phyloP scores from a whole-genome alignment of 148 eudicot species.

The Simmondsia chinensis region DNA sequence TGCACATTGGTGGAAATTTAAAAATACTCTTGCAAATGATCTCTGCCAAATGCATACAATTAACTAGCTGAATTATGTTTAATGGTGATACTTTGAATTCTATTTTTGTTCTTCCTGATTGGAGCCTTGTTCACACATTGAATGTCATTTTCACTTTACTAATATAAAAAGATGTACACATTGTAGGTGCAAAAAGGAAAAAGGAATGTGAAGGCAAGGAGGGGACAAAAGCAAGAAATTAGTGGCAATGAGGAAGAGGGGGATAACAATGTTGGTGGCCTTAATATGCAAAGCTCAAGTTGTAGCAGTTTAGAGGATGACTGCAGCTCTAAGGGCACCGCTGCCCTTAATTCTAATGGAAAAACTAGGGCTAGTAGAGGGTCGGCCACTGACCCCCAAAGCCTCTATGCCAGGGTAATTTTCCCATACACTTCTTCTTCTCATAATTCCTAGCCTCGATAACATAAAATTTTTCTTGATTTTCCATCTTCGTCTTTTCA shows the following conservation, averaged over 20 bases:
- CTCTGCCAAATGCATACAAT: too few species aligned
- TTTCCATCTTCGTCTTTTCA: not conserved
- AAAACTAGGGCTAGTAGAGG: conserved; percentile 59
- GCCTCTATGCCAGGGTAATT: conserved; percentile 92
- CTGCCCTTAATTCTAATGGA: conserved; percentile 23
- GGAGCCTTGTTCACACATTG: too few species aligned
- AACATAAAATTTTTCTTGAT: too few species aligned
- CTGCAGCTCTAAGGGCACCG: conserved; percentile 28
- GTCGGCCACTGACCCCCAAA: conserved; percentile 88
- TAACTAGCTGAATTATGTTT: too few species aligned
- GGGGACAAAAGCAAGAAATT: conserved; percentile 25
- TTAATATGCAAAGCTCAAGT: conserved; percentile 16
- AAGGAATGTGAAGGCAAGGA: conserved; percentile 41
- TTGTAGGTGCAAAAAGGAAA: conserved; percentile 36
- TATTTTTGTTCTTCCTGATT: too few species aligned
- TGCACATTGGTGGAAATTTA: too few species aligned
- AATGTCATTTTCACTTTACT: too few species aligned
- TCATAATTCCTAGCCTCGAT: not conserved
- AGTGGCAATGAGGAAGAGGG: conserved; percentile 22
- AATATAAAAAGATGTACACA: not conserved
- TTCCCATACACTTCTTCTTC: too few species aligned
- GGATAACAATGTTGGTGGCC: conserved; percentile 14
- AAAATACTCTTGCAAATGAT: too few species aligned
- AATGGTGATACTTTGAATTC: too few species aligned
- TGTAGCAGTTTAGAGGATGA: conserved; percentile 39